These are phyloP conservation scores for Zygosaccharomyces pseudobailii DNA, from an alignment of 1,139 yeast genomes.

Conservation along the genomic window DNA sequence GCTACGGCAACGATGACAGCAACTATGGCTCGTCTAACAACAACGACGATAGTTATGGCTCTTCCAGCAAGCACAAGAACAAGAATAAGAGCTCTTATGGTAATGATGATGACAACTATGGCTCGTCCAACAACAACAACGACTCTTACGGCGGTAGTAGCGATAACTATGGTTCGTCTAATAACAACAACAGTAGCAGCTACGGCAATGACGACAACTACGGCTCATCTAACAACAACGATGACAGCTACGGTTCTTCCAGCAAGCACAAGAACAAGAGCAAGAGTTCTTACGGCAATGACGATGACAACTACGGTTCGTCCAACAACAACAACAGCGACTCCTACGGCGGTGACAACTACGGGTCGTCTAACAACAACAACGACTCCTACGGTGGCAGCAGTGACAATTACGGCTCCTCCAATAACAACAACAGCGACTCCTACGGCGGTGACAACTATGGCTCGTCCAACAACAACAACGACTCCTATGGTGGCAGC, in stretches of 20 bases:
- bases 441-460: conserved; percentile 23
- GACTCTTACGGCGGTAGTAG: conserved; percentile 26
- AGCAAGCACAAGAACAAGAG: conserved; percentile 22
- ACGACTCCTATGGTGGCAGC: conserved; percentile 19
- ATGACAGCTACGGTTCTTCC: conserved; percentile 16
- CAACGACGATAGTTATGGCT: conserved; percentile 16
- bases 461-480: conserved; percentile 22
- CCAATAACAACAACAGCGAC: conserved; percentile 13
- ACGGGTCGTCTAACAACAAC: conserved; percentile 24
- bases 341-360: conserved; percentile 15
- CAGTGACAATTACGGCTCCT: conserved; percentile 13
- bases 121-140: conserved; percentile 21
- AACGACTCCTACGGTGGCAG: conserved; percentile 21
- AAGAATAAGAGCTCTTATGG: conserved; percentile 21
- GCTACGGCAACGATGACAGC: conserved; percentile 20
- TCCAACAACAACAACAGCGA: conserved; percentile 16
- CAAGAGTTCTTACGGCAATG: conserved; percentile 20
- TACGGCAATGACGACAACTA: conserved; percentile 16
- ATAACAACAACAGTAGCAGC: conserved; percentile 13
- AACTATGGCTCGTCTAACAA: conserved; percentile 14
- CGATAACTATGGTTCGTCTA: conserved; percentile 21
- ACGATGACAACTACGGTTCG: conserved; percentile 16
- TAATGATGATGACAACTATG: conserved; percentile 19
- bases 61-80: conserved; percentile 29
- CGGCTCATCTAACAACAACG: conserved; percentile 14